A percentile compares a stretch with the other conserved stretches of the same genome.
phyloP scores from a whole-genome alignment of 2,329 filamentous ascomycete species.

The Dactylonectria macrodidyma region DNA sequence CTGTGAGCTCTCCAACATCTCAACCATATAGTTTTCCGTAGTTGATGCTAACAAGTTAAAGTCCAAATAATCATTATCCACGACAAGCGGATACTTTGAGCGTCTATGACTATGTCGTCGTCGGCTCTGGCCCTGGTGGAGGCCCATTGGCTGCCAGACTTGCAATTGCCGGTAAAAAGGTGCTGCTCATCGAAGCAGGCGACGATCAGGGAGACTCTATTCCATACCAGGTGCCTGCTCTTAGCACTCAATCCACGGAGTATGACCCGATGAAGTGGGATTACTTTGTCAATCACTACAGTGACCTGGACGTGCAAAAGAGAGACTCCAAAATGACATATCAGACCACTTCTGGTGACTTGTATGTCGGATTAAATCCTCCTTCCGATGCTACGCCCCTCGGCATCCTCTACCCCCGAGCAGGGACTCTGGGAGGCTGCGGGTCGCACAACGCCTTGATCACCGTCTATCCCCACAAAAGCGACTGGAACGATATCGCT shows the following conservation, averaged over 20 bases:
- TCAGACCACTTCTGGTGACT: constrained; percentile 51
- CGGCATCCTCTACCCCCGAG: constrained; percentile 61
- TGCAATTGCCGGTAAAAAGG: constrained; percentile 68
- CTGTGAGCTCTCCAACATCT: background rate
- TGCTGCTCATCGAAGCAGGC: constrained; percentile 71
- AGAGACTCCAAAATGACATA: constrained; percentile 65
- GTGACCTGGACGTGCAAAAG: constrained; percentile 61
- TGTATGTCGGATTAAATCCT: constrained; percentile 53
- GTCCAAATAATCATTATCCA: background rate
- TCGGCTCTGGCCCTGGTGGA: constrained; percentile 71
- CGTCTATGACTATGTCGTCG: constrained; percentile 74
- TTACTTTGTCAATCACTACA: constrained; percentile 74
- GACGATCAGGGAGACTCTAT: constrained; percentile 63
- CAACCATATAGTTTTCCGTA: background rate
- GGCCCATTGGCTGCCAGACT: constrained; percentile 69
- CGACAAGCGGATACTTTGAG: background rate
- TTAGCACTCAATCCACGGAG: constrained; percentile 45
- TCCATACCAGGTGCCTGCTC: constrained; percentile 47
- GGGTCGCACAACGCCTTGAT: constrained; percentile 56
- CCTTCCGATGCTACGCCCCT: constrained; percentile 55
- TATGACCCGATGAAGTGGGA: constrained; percentile 62
- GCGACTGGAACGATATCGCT: constrained; percentile 59
- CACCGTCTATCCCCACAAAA: constrained; percentile 55
- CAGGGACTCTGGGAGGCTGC: constrained; percentile 60
- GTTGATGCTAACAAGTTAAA: background rate